phyloP scores from a whole-genome alignment of 2,329 filamentous ascomycete species.

The Diaporthe destruens region DNA sequence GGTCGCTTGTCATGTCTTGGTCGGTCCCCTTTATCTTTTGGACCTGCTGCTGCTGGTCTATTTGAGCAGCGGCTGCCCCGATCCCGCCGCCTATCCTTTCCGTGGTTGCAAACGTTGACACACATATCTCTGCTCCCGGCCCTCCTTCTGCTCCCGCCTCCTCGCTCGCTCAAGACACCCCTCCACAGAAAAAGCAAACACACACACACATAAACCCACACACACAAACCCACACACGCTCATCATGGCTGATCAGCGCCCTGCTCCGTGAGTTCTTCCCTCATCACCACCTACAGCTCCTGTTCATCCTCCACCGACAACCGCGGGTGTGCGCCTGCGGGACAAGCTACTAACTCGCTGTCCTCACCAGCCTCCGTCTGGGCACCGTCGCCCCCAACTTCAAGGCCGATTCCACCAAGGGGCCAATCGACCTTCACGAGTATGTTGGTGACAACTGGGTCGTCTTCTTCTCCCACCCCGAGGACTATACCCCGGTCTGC shows the following conservation, averaged over 20 bases:
- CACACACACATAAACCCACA: background rate
- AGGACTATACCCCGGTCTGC: constrained; percentile 95
- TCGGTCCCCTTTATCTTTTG: background rate
- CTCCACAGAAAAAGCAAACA: background rate
- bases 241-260: constrained; percentile 52
- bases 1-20: constrained; percentile 17
- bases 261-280: constrained; percentile 50
- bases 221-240: constrained; percentile 11
- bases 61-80: constrained; percentile 9
- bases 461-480: constrained; percentile 86
- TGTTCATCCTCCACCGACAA: background rate
- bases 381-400: constrained; percentile 83
- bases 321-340: no score
- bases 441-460: constrained; percentile 85
- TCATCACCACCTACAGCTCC: background rate
- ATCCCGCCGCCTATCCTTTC: background rate
- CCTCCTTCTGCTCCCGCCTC: background rate
- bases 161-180: constrained; percentile 3
- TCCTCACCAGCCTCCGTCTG: constrained; percentile 67
- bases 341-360: constrained; percentile 10
- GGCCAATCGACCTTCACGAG: constrained; percentile 85
- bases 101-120: background rate
- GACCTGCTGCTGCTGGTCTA: constrained; percentile 15
- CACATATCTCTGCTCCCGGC: background rate
- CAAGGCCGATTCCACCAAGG: constrained; percentile 82